Evolutionary conservation across 495 filamentous ascomycete genomes (phyloP).

Genomic region (Astrothelium macrocarpum): DNA sequence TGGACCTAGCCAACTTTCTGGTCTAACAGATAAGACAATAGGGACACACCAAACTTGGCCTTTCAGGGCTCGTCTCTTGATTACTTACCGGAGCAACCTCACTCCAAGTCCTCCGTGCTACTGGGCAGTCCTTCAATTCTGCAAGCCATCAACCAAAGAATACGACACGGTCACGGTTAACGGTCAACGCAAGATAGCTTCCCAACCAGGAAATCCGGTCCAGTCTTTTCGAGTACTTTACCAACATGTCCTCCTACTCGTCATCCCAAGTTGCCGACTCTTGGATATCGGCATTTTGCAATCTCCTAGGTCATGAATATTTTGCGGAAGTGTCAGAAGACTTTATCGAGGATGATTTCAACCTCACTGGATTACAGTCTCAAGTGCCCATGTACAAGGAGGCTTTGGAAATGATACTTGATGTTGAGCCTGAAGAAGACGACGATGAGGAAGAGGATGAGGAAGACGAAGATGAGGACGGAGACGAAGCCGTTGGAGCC

Average conservation of each 20-base stretch:
- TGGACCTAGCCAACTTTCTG: neutral
- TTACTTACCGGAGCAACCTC: neutral
- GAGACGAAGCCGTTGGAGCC: conserved; percentile 45
- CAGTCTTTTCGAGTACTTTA: neutral
- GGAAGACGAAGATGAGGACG: conserved; percentile 65
- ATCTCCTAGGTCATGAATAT: conserved; percentile 91
- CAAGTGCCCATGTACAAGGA: conserved; percentile 99
- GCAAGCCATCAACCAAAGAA: neutral
- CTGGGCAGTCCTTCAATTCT: neutral
- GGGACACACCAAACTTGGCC: no score
- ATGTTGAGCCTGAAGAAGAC: conserved; percentile 91
- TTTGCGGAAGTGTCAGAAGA: conserved; percentile 98
- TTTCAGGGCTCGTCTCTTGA: neutral
- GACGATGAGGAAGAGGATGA: conserved; percentile 71
- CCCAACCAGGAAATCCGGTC: neutral
- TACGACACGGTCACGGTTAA: neutral
- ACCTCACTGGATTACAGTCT: conserved; percentile 85
- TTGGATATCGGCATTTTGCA: conserved; percentile 97
- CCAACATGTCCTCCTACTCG: conserved; percentile 50
- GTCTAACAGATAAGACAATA: neutral
- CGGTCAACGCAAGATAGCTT: neutral
- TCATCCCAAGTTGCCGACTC: conserved; percentile 82
- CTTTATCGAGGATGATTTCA: conserved; percentile 99
- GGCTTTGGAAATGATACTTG: conserved; percentile 92
- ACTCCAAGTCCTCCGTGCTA: neutral